Conservation (phyloP, 2,329 filamentous ascomycete genomes). For the Botrytis byssoidea region DNA sequence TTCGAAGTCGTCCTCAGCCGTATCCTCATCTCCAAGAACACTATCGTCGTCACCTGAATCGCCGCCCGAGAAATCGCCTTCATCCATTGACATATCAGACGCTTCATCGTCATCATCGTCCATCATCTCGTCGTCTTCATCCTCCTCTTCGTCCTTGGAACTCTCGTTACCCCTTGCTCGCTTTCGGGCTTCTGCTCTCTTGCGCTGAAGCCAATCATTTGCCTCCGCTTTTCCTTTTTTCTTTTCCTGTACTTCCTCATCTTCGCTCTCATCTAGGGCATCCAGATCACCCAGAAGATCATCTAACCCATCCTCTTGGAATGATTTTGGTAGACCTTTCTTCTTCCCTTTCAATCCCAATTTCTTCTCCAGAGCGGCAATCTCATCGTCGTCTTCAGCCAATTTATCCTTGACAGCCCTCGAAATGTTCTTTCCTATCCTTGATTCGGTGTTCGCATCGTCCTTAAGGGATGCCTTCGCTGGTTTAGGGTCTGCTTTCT, state of each 20-base stretch:
- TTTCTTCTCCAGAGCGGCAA: constrained; percentile 82
- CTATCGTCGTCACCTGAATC: constrained; percentile 31
- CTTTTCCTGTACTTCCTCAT: constrained; percentile 45
- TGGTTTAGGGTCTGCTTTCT: constrained; percentile 26
- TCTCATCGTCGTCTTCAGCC: constrained; percentile 82
- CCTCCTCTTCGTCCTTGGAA: constrained; percentile 22
- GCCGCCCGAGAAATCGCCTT: constrained; percentile 37
- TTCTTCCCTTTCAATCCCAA: constrained; percentile 77
- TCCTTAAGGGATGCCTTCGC: background rate
- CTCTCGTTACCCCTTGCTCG: constrained; percentile 15
- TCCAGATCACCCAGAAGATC: constrained; percentile 60
- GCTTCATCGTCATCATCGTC: constrained; percentile 39
- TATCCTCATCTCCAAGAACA: constrained; percentile 40
- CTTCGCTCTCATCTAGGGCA: constrained; percentile 57
- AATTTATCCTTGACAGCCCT: constrained; percentile 59
- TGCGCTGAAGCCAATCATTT: constrained; percentile 60
- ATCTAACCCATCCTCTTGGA: constrained; percentile 79
- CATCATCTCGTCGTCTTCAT: constrained; percentile 32
- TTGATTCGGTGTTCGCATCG: constrained; percentile 1
- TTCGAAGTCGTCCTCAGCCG: constrained; percentile 44
- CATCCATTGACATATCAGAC: constrained; percentile 36
- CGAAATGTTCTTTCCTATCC: constrained; percentile 28
- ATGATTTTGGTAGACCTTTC: constrained; percentile 62
- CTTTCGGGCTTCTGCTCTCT: constrained; percentile 49
- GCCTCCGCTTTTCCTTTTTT: constrained; percentile 59